Percentiles rank a stretch among this genome's conserved stretches.
phyloP scores from a whole-genome alignment of 306 rosid genomes.

The Rosa rugosa region DNA sequence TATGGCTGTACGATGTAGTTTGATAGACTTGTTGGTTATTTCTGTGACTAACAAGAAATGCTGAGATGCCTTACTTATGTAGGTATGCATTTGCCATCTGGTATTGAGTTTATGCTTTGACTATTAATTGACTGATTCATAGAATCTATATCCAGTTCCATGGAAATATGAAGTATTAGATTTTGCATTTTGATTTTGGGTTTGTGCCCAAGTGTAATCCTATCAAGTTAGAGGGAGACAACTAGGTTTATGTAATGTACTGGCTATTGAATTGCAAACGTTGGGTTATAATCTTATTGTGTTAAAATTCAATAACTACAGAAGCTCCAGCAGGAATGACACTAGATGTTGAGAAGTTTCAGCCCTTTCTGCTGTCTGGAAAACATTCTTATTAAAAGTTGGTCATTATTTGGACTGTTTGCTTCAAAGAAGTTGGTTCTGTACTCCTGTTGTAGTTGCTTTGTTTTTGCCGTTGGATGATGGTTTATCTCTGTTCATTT shows the following conservation, averaged over 20 bases:
- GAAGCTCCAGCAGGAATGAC: neutral
- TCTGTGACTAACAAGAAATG: neutral
- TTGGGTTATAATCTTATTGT: neutral
- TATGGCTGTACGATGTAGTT: neutral
- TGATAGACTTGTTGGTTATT: neutral
- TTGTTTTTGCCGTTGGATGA: neutral
- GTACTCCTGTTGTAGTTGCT: neutral
- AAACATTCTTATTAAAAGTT: neutral
- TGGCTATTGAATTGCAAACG: neutral
- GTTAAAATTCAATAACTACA: neutral
- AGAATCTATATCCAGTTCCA: neutral
- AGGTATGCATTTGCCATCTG: neutral
- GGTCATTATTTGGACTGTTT: slow-evolving; percentile 4
- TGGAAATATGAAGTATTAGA: neutral
- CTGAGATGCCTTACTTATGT: neutral
- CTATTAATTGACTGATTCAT: neutral
- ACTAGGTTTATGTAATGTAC: neutral
- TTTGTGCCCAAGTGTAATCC: neutral
- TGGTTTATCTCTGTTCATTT: neutral
- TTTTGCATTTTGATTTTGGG: neutral
- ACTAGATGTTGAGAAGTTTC: neutral
- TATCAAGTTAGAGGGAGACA: neutral
- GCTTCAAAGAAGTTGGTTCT: slow-evolving; percentile 8
- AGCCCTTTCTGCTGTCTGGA: neutral
- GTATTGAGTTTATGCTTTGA: neutral